Percentiles rank a stretch among this genome's conserved stretches.
These are phyloP conservation scores for Litchi chinensis DNA, from an alignment of 345 rosid species.

Conservation along the genomic window DNA sequence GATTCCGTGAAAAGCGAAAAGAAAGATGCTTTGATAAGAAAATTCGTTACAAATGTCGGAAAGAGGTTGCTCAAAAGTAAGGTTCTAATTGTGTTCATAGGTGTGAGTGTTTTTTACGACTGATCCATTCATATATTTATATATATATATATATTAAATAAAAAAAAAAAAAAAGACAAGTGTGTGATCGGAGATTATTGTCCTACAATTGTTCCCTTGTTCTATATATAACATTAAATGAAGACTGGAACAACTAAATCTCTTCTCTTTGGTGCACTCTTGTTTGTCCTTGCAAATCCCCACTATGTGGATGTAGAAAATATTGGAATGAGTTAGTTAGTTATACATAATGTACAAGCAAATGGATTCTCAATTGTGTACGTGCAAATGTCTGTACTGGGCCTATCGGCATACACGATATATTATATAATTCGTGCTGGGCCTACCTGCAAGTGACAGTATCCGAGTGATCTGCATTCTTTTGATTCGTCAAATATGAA, in stretches of 20 bases:
- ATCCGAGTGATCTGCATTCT: not conserved
- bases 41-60: constrained; percentile 43
- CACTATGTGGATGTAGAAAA: not conserved
- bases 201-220: not conserved
- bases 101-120: not conserved
- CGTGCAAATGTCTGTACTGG: not conserved
- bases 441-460: not conserved
- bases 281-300: not conserved
- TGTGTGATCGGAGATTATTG: not conserved
- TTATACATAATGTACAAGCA: not conserved
- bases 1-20: constrained; percentile 52
- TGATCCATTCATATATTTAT: not conserved
- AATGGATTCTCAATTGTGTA: not conserved
- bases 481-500: constrained; percentile 9
- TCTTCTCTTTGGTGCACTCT: not conserved
- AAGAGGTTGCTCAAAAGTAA: constrained; percentile 52
- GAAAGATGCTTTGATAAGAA: constrained; percentile 52
- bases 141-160: not conserved
- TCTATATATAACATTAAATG: not conserved
- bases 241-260: not conserved
- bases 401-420: no score
- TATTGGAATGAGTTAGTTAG: not conserved
- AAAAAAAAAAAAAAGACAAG: not conserved
- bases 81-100: constrained; percentile 1
- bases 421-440: not conserved